A percentile compares a stretch with the other conserved stretches of the same genome.
These are phyloP conservation scores for Coleophoma crateriformis DNA, from an alignment of 2,329 filamentous ascomycete species.

Conservation along the genomic window DNA sequence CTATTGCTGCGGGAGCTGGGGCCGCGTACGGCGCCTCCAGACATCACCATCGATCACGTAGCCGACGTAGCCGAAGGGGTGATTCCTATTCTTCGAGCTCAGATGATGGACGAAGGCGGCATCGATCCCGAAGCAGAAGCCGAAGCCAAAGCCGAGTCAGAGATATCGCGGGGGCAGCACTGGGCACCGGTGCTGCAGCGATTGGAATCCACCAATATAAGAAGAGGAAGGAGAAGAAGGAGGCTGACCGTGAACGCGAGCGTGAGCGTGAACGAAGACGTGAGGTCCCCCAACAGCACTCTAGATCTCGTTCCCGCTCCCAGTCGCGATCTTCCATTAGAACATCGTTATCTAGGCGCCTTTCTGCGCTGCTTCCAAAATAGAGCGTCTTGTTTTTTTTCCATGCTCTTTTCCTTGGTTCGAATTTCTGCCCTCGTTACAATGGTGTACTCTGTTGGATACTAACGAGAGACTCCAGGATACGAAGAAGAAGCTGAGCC, in stretches of 20 bases:
- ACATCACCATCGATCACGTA: conserved; percentile 13
- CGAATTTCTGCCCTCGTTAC: conserved; percentile 5
- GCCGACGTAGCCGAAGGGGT: conserved; percentile 11
- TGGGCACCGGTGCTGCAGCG: conserved; percentile 54
- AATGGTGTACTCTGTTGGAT: conserved; percentile 12
- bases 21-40: conserved; percentile 17
- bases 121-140: conserved; percentile 34
- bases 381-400: conserved; percentile 7
- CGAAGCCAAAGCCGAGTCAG: conserved; percentile 48
- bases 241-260: conserved; percentile 25
- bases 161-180: conserved; percentile 48
- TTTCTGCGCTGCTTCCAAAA: conserved; percentile 25
- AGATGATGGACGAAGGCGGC: conserved; percentile 15
- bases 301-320: conserved; percentile 23
- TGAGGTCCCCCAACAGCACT: conserved; percentile 25
- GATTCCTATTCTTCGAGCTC: conserved; percentile 17
- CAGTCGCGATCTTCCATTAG: conserved; percentile 23
- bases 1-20: conserved; percentile 14
- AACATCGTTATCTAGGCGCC: conserved; percentile 19
- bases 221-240: conserved; percentile 36
- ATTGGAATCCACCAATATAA: conserved; percentile 57
- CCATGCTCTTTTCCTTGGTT: conserved; percentile 4
- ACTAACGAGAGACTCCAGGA: conserved; percentile 14
- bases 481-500: conserved; percentile 25
- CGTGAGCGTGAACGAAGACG: conserved; percentile 27